phyloP scores from a whole-genome alignment of 148 eudicot species.

The Selenicereus undatus region DNA sequence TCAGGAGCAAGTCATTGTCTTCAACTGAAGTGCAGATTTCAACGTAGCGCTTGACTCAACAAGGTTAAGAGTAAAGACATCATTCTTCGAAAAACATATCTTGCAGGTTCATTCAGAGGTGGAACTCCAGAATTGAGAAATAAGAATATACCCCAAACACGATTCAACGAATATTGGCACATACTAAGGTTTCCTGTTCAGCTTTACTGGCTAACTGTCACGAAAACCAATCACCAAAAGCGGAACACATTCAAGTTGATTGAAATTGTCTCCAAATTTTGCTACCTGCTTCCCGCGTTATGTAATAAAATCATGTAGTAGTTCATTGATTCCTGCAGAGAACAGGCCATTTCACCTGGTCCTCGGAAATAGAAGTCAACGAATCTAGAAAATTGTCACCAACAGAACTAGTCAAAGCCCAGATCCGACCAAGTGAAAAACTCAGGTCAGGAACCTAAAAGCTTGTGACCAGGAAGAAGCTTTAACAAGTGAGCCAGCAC shows the following conservation, averaged over 20 bases:
- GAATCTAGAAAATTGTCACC: background rate
- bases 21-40: conserved; percentile 9
- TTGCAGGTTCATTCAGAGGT: background rate
- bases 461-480: background rate
- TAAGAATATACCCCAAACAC: too few relatives aligned
- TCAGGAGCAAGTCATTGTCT: conserved; percentile 21
- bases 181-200: too few relatives aligned
- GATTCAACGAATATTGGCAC: too few relatives aligned
- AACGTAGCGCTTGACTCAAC: background rate
- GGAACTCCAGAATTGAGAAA: background rate
- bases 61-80: too few relatives aligned
- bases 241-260: background rate
- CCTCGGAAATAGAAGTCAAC: background rate
- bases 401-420: background rate
- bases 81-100: background rate
- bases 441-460: background rate
- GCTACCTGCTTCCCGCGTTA: background rate
- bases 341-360: background rate
- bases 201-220: too few relatives aligned
- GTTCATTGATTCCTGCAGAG: background rate
- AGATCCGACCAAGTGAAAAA: background rate
- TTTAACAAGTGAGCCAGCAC: too few relatives aligned
- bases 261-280: background rate
- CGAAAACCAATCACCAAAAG: background rate
- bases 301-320: background rate